A percentile compares a stretch with the other conserved stretches of the same genome.
Conservation (phyloP, 2,329 filamentous ascomycete species). For the Alternaria tenuissima region DNA sequence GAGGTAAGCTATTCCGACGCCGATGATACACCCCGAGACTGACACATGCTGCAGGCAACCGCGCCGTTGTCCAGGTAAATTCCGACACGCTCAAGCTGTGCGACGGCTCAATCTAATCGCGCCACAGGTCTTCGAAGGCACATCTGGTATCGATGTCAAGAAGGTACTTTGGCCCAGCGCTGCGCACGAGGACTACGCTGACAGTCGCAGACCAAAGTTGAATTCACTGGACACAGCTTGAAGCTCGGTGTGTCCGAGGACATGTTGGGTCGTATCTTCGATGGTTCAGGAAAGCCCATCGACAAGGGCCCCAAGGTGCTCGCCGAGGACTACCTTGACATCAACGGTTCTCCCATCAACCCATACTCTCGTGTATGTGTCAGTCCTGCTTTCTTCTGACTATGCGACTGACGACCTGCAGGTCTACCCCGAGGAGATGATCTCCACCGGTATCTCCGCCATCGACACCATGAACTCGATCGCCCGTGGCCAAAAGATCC, state of each 20-base stretch:
- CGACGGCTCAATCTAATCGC: slow-evolving; percentile 31
- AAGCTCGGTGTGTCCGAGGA: slow-evolving; percentile 99
- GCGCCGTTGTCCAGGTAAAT: slow-evolving; percentile 90
- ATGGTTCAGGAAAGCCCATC: slow-evolving; percentile 96
- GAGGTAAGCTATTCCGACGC: slow-evolving; percentile 68
- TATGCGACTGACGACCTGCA: slow-evolving; percentile 50
- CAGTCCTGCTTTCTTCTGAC: slow-evolving; percentile 19
- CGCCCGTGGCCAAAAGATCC: slow-evolving; percentile 98
- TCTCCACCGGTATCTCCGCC: slow-evolving; percentile 97
- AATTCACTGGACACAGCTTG: slow-evolving; percentile 95
- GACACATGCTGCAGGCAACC: slow-evolving; percentile 69
- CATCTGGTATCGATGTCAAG: slow-evolving; percentile 96
- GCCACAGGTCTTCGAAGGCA: slow-evolving; percentile 91
- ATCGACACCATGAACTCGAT: slow-evolving; percentile 96
- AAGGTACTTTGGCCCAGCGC: slow-evolving; percentile 63
- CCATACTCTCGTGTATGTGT: slow-evolving; percentile 88
- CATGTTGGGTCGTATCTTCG: slow-evolving; percentile 98
- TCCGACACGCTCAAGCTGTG: background rate
- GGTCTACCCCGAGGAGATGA: slow-evolving; percentile 99
- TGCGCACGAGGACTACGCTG: slow-evolving; percentile 24
- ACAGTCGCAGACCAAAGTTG: slow-evolving; percentile 81
- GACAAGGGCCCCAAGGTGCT: slow-evolving; percentile 99
- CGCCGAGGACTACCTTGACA: slow-evolving; percentile 97
- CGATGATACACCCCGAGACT: slow-evolving; percentile 17
- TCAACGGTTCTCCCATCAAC: slow-evolving; percentile 99